Evolutionary conservation across 2,329 filamentous ascomycete genomes (phyloP).

Genomic region (Ciborinia camelliae): DNA sequence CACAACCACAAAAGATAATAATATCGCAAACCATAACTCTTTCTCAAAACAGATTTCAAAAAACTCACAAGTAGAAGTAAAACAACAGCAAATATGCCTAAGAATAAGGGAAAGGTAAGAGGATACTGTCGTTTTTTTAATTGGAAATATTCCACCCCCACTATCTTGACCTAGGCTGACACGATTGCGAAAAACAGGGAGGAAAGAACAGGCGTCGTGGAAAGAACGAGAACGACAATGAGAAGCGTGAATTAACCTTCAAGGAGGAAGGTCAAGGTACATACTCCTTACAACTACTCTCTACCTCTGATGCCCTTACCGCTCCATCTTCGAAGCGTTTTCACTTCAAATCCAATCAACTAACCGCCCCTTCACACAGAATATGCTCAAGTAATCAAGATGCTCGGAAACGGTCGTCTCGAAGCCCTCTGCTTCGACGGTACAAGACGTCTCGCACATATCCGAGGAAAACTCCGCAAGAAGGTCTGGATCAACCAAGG

Average conservation of each 20-base stretch:
- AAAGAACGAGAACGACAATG: slow-evolving; percentile 99
- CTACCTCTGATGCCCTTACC: slow-evolving; percentile 5
- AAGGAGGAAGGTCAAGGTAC: slow-evolving; percentile 92
- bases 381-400: slow-evolving; percentile 87
- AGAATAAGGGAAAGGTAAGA: slow-evolving; percentile 98
- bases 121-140: slow-evolving; percentile 20
- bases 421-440: slow-evolving; percentile 93
- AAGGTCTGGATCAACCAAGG: slow-evolving; percentile 99
- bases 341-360: slow-evolving; percentile 37
- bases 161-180: slow-evolving; percentile 16
- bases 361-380: slow-evolving; percentile 44
- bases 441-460: slow-evolving; percentile 77
- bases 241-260: slow-evolving; percentile 98
- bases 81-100: slow-evolving; percentile 68
- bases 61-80: slow-evolving; percentile 11
- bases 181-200: slow-evolving; percentile 56
- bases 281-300: slow-evolving; percentile 19
- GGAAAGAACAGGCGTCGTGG: slow-evolving; percentile 98
- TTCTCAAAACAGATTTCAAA: not conserved
- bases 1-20: not conserved
- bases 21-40: not conserved
- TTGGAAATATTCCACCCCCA: not conserved
- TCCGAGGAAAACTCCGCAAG: slow-evolving; percentile 95
- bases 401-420: slow-evolving; percentile 92
- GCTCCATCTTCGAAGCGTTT: slow-evolving; percentile 41